These are phyloP conservation scores for Lasiosphaeria miniovina DNA, from an alignment of 495 filamentous ascomycete genomes.

Conservation along the genomic window DNA sequence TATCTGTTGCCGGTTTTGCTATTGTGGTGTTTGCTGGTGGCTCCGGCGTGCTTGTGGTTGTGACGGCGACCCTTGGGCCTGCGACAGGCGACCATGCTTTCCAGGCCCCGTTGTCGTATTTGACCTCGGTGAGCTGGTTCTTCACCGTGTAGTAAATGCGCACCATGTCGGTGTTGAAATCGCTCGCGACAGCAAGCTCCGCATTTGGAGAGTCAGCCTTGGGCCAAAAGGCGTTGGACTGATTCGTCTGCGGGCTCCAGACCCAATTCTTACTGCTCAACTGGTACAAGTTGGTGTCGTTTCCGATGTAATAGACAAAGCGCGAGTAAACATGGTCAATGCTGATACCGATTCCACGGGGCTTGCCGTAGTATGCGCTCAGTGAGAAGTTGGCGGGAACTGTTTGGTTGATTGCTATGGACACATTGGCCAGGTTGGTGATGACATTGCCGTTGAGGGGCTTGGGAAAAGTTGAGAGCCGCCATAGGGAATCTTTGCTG, in stretches of 20 bases:
- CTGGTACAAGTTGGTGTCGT: conserved; percentile 30
- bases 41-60: background rate
- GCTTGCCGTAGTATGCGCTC: conserved; percentile 28
- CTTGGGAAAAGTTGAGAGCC: conserved; percentile 28
- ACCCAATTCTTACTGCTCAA: conserved; percentile 25
- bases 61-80: background rate
- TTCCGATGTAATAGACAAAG: conserved; percentile 38
- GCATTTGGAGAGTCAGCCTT: conserved; percentile 33
- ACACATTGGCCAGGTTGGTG: conserved; percentile 20
- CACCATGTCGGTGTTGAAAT: conserved; percentile 20
- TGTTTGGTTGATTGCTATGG: conserved; percentile 27
- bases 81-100: conserved; percentile 15
- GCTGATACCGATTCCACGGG: conserved; percentile 26
- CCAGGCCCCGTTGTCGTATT: conserved; percentile 27
- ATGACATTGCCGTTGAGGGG: conserved; percentile 21
- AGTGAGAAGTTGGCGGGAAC: conserved; percentile 29
- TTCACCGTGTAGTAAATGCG: conserved; percentile 36
- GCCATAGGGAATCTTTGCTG: conserved; percentile 25
- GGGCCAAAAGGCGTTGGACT: conserved; percentile 29
- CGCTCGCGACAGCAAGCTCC: conserved; percentile 27
- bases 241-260: conserved; percentile 24
- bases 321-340: conserved; percentile 28
- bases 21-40: conserved; percentile 1
- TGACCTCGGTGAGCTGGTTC: conserved; percentile 30
- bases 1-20: background rate